Evolutionary conservation across 2,329 filamentous ascomycete species (phyloP), one percentile per base, ranked within the genome.

Genomic region (Diaporthe destruens): DNA sequence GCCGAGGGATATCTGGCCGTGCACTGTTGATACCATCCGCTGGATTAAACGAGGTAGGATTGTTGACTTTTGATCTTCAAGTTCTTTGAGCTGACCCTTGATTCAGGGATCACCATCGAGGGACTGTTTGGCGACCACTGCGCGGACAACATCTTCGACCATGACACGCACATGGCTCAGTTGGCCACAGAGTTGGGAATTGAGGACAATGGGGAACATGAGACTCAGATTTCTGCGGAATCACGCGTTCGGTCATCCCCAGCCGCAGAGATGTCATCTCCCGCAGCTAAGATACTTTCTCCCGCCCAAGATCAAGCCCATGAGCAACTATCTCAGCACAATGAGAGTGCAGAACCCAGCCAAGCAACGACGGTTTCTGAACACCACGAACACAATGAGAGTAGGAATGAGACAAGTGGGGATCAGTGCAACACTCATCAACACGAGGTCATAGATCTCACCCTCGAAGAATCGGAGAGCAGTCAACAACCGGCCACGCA

Each of bases 1-100:
- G 36, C 95, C 95, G 0, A 89, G 83, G 57, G 94, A 98, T 77
- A 85, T 98, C 2, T 93, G 92, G 84, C 94, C 95, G 0, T 98
- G 95, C 78, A 97, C 94, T 0, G 89, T 92, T 1, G 87, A 94
- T 74, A 81, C 87, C 20, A 77, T 81, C 0, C 83, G 83, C 1
- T 98, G 95, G 95, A 71, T 83, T 3, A 83, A 84, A 36, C 84
- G 90, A 72, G 85, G 84, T 78, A 80, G 71, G 75, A 42, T 14
- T 6, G 6, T 6, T 3, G 32, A 11, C 5, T 18, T 25, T 9
- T 51, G n/a, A 23, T 32, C 12, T 14, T 29, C 16, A 4, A 20
- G 23, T 11, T 3, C 20, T 12, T 20, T n/a, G 11, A 5, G 14
- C 3, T 71, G n/a, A 71, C 53, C n/a, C 34, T 29, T 8, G 25